Evolutionary conservation across 2,329 filamentous ascomycete genomes (phyloP), one percentile per base, ranked within the genome.

Genomic region (Colletotrichum eremochloae): DNA sequence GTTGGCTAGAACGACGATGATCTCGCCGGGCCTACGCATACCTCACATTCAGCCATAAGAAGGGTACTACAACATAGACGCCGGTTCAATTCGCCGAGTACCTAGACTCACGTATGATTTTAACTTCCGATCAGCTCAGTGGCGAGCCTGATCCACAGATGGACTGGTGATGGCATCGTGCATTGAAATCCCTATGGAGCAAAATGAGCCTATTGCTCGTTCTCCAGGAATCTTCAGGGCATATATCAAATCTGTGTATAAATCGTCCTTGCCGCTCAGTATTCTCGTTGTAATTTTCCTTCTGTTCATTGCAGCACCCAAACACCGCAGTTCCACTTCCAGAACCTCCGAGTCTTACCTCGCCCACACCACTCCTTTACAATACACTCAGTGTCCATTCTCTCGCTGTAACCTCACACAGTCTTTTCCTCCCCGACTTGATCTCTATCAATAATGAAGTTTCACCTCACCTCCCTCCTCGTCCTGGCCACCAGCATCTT

Each of bases 21-120:
- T n/a, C 20, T 38, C 33, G 4, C 20, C 20, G 11, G 11, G 33
- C 4, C 20, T 33, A n/a, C 33, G 20, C 11, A 33, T 36, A 11
- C 11, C 24, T 38, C 2, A n/a, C 20, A 36, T 38, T 20, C 18
- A n/a, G 33, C 5, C 9, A 56, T 33, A 12, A 36, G 18, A 5
- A 1, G 1, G 7, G 5, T 3, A 33, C 33, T 36, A 2, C 20
- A 2, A 20, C 18, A 12, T n/a, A 0, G 18, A n/a, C 7, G 15
- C 33, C 20, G 2, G 24, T 6, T 2, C 14, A 52, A 5, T 15
- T 15, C 12, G 18, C 20, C 33, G 31, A 36, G 20, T 2, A 11
- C 33, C 18, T 3, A 38, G 53, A 24, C 2, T 11, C 11, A 56
- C 53, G 31, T n/a, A 36, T 38, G 31, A 56, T 36, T 56, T 36